Conservation (phyloP, 495 filamentous ascomycete genomes). For the Wilcoxina mikolae region DNA sequence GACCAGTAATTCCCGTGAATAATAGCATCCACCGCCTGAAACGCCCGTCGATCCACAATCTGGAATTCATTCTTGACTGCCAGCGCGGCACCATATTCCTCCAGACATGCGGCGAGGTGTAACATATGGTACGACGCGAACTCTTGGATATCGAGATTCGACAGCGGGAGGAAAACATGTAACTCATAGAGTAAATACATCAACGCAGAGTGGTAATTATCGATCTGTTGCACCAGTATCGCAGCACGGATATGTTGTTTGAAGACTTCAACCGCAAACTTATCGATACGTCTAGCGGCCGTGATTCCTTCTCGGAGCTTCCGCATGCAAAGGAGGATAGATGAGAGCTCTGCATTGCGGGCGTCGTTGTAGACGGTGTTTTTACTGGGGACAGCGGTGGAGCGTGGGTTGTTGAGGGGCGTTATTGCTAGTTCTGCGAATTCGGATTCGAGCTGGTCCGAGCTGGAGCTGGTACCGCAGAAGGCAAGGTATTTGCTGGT, state of each 20-base stretch:
- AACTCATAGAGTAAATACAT: slow-evolving; percentile 59
- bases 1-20: slow-evolving; percentile 65
- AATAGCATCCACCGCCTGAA: slow-evolving; percentile 52
- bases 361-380: slow-evolving; percentile 29
- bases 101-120: slow-evolving; percentile 72
- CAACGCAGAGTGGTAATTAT: slow-evolving; percentile 81
- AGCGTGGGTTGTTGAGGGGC: slow-evolving; percentile 14
- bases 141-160: slow-evolving; percentile 55
- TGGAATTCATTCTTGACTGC: slow-evolving; percentile 40
- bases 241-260: slow-evolving; percentile 70
- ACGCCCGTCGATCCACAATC: slow-evolving; percentile 47
- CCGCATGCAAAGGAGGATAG: slow-evolving; percentile 47
- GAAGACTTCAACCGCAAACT: slow-evolving; percentile 54
- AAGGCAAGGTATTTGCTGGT: slow-evolving; percentile 75
- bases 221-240: slow-evolving; percentile 61
- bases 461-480: slow-evolving; percentile 51
- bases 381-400: slow-evolving; percentile 16
- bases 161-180: slow-evolving; percentile 49
- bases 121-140: slow-evolving; percentile 67
- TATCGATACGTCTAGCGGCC: slow-evolving; percentile 50
- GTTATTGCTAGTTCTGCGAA: slow-evolving; percentile 50
- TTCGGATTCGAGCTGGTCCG: slow-evolving; percentile 54
- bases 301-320: slow-evolving; percentile 84
- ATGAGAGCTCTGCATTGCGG: slow-evolving; percentile 40
- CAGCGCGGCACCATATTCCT: slow-evolving; percentile 59